Base-by-base conservation (phyloP, 2,329 filamentous ascomycete genomes). In the Scolecobasidium constrictum region DNA sequence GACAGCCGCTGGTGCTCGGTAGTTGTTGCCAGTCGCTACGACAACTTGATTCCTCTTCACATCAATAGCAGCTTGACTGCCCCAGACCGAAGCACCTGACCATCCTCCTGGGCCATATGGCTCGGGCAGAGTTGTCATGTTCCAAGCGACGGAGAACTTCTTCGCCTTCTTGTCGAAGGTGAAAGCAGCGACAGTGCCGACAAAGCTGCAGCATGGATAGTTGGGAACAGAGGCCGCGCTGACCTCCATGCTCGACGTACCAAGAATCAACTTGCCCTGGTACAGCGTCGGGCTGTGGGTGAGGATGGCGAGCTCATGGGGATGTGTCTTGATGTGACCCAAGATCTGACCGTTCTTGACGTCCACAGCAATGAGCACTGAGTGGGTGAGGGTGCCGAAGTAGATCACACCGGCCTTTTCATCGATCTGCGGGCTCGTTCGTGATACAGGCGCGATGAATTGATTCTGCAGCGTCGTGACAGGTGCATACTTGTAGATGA, bases 1-100 rank as follows among this genome's bases (percentile, higher is more conserved):
- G 48, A 45, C 43, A 56, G 54, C 5, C 56, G 44, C 28, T 1
- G 58, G 54, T 4, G 51, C 36, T 2, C 43, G 39, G 45, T 61
- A 61, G 2, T 52, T 19, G 46, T 61, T 59, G n/a, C 58, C 58
- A 3, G 55, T 59, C 15, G 48, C 57, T 39, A 57, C 47, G 42
- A 55, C 56, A 5, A 60, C 51, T 33, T 54, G 53, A 19, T 44
- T 42, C 4, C 55, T 48, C 4, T 4, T 35, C 1, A 35, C 13
- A 40, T 60, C 58, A 41, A 61, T 57, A 15, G 56, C 40, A 2
- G 58, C 57, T 38, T 57, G 53, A 33, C 48, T 51, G 12, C 58
- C 57, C 58, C 57, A 61, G 5, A 60, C 36, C 5, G 44, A 50
- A 15, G 47, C 49, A 20, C 58, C 58, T 11, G 55, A 44, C 56